Evolutionary conservation across 805 yeast genomes (phyloP).

Genomic region (Diddensiella caesifluorescens): DNA sequence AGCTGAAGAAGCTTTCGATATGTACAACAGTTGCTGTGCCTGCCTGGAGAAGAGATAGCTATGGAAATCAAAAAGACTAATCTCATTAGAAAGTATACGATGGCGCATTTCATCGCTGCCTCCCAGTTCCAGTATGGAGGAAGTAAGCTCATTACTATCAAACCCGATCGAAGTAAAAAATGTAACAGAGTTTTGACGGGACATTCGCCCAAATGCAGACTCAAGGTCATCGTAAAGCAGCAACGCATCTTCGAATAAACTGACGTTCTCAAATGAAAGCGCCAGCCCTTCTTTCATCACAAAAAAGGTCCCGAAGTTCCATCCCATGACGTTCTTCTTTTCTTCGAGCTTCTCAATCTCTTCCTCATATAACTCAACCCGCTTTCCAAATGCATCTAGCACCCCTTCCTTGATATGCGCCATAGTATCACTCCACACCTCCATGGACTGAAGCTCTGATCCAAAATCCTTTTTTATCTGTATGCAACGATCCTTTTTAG

Average conservation of each 20-base stretch:
- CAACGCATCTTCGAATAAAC: slow-evolving; percentile 56
- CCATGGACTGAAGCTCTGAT: slow-evolving; percentile 28
- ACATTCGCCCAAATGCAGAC: slow-evolving; percentile 25
- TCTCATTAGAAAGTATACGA: slow-evolving; percentile 32
- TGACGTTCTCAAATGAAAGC: slow-evolving; percentile 47
- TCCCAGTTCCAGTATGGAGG: slow-evolving; percentile 18
- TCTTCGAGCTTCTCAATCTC: slow-evolving; percentile 37
- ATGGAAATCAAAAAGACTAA: slow-evolving; percentile 37
- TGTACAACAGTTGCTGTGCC: slow-evolving; percentile 29
- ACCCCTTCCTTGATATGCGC: slow-evolving; percentile 45
- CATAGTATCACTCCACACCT: slow-evolving; percentile 46
- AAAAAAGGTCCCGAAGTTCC: slow-evolving; percentile 43
- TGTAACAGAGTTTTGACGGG: slow-evolving; percentile 26
- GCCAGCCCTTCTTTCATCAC: slow-evolving; percentile 48
- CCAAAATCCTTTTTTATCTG: slow-evolving; percentile 24
- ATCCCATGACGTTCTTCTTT: slow-evolving; percentile 35
- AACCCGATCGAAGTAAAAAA: slow-evolving; percentile 31
- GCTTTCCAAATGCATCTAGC: slow-evolving; percentile 47
- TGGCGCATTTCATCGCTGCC: slow-evolving; percentile 24
- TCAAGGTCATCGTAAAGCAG: slow-evolving; percentile 46
- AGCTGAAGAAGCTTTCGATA: slow-evolving; percentile 27
- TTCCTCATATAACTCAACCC: slow-evolving; percentile 39
- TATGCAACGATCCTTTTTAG: slow-evolving; percentile 34
- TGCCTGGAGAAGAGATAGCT: slow-evolving; percentile 35
- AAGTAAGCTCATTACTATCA: slow-evolving; percentile 15